Evolutionary conservation across 192 early-diverging fungal species (phyloP), one percentile per base, ranked within the genome.

Genomic region (Podila horticola): DNA sequence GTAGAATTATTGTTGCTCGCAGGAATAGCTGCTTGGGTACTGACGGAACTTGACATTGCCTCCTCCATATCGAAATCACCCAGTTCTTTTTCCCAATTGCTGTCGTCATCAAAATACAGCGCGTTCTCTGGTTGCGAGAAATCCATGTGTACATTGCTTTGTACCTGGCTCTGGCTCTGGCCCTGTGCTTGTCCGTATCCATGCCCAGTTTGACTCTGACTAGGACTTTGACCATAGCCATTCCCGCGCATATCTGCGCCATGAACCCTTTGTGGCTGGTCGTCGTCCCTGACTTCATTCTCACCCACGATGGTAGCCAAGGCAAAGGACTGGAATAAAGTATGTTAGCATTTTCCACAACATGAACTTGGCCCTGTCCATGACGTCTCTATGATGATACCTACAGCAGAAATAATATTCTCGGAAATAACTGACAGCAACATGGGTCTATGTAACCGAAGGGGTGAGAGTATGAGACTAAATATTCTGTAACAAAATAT

Each of bases 31-130:
- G 49, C 22, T n/a, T 58, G 33, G 13, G 33, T 34, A 29, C 20
- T 17, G 41, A 45, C 15, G 4, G 28, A 38, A 34, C 48, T 41
- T 29, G 62, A 58, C 50, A 49, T n/a, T 11, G 49, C 61, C 22
- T 72, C 76, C 33, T 79, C 76, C 61, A 72, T 72, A 4, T 79
- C 76, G 7, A 79, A 34, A n/a, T 79, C 76, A 28, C 71, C 70
- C 13, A 79, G 28, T 10, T 65, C 70, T 0, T 17, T 60, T 19
- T 55, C 64, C 76, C 76, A 79, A 13, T 79, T 66, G 8, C 22
- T 66, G 45, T 79, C 76, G 28, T 79, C 70, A 13, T 68, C 70
- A 64, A 79, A 62, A 38, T 67, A 72, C 0, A 72, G 31, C 0
- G 76, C 76, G 33, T 79, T 79, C 38, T 79, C 76, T 24, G 69